Evolutionary conservation across 176 grass and related monocot species (phyloP), one percentile per base, ranked within the genome.

Genomic region (Avena sativa): DNA sequence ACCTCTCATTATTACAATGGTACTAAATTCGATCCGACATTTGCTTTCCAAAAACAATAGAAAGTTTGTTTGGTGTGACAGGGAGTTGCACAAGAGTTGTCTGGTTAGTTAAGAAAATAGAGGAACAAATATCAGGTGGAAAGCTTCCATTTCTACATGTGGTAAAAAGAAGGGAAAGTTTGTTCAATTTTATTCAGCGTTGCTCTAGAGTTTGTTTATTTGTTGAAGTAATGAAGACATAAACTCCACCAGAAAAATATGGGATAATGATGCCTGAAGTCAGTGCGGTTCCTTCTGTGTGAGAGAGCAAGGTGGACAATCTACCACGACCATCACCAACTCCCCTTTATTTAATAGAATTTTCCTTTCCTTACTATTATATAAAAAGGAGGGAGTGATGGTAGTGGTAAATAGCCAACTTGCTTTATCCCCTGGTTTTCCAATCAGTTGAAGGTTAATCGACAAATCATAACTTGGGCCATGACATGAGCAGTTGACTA

Each of bases 321-420:
- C 28, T 66, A 66, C 26, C 63, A 66, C 28, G 64, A 67, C 64
- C 28, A 34, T 67, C 64, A 67, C 64, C 26, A 67, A 34, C 28
- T 67, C 64, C 64, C 64, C 26, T 34, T 67, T 67, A 67, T 34
- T 16, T 67, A 15, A 67, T 34, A 65, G 62, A 65, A 64, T 12
- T 13, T 64, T 26, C n/a, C 23, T 12, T 28, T 66, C 63, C 5
- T 32, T 66, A 66, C 28, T 66, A 38, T 68, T 68, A 68, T 68
- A 17, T 68, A 68, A 46, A 26, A 40, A 71, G 19, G 15, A 79
- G 55, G 63, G 70, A 87, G 36, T 57, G 48, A 50, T 55, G 23
- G 30, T 68, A 36, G 65, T 36, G 65, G 3, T 68, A 68, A 32
- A 36, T 36, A 32, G 14, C 14, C 65, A 68, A 32, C 13, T 36